Base-by-base conservation (phyloP, 1,139 yeast genomes). In the Spathaspora sp. region DNA sequence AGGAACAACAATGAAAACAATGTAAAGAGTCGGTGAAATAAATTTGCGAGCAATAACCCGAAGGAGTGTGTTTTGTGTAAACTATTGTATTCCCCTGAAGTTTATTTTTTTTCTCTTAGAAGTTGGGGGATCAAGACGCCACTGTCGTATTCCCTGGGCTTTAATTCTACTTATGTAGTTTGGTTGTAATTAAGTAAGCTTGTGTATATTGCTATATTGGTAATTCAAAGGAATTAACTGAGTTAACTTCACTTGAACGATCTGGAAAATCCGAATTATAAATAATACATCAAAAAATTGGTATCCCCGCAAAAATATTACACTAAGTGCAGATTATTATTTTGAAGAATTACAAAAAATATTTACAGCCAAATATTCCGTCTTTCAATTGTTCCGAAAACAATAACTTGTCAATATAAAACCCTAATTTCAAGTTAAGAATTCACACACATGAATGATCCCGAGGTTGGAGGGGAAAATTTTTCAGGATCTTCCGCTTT, bases 271-370 rank as follows among this genome's bases (percentile, higher is more conserved):
- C 36, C 36, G 36, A 31, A 31, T 31, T 31, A 31, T 15, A 31
- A n/a, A 31, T 31, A 31, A 31, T 31, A 31, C 36, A 31, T 31
- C 36, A 31, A 31, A 31, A 13, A 13, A 7, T 7, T 11, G 4
- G 15, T 9, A 31, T 31, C 36, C 36, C 36, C 36, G 36, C 36
- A 31, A 31, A 29, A 31, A 31, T 31, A 31, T 29, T 29, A 29
- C 34, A n/a, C 16, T 31, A 13, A 15, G 36, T 4, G 36, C 36
- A 31, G 6, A 26, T 26, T 26, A 11, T n/a, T 31, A 13, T 31
- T 31, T 6, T 31, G 36, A 31, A 20, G 23, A 31, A 31, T 8
- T n/a, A 31, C 7, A 15, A 13, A 31, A 31, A 31, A 31, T 31
- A 31, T 31, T 31, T 15, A 31, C 36, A 29, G 16, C 18, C 36